phyloP scores from a whole-genome alignment of 2,329 filamentous ascomycete genomes.

The Pseudogymnoascus sp. region DNA sequence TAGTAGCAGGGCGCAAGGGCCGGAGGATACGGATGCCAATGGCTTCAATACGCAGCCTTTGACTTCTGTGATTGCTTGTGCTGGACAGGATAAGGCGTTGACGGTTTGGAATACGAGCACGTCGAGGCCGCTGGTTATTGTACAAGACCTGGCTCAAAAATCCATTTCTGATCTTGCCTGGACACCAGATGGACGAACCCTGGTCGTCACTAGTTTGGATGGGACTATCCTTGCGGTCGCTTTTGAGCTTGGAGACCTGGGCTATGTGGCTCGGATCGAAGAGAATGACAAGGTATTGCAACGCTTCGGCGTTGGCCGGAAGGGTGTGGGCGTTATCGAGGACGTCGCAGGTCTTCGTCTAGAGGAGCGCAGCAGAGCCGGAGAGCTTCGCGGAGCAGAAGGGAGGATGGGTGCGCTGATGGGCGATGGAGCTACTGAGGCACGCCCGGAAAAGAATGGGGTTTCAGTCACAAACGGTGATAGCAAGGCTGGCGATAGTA shows the following conservation, averaged over 20 bases:
- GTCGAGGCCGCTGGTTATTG: slow-evolving; percentile 79
- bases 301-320: slow-evolving; percentile 82
- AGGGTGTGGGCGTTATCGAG: slow-evolving; percentile 84
- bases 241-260: slow-evolving; percentile 81
- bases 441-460: slow-evolving; percentile 24
- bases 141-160: slow-evolving; percentile 81
- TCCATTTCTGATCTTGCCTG: slow-evolving; percentile 91
- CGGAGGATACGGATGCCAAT: slow-evolving; percentile 41
- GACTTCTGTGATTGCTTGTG: slow-evolving; percentile 92
- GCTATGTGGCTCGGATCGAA: slow-evolving; percentile 74
- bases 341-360: slow-evolving; percentile 80
- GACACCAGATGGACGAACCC: slow-evolving; percentile 80
- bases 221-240: slow-evolving; percentile 74
- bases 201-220: slow-evolving; percentile 83
- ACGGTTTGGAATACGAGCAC: slow-evolving; percentile 98
- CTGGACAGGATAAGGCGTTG: slow-evolving; percentile 90
- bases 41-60: slow-evolving; percentile 40
- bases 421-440: slow-evolving; percentile 56
- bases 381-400: slow-evolving; percentile 80
- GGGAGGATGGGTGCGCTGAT: slow-evolving; percentile 97
- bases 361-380: slow-evolving; percentile 86
- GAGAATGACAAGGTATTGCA: slow-evolving; percentile 90
- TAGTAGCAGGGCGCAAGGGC: slow-evolving; percentile 52
- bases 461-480: slow-evolving; percentile 12
- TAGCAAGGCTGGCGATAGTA: slow-evolving; percentile 16